A percentile compares a stretch with the other conserved stretches of the same genome.
These are phyloP conservation scores for Lodderomyces orthopsilosis DNA, from an alignment of 1,139 yeast genomes.

Conservation along the genomic window DNA sequence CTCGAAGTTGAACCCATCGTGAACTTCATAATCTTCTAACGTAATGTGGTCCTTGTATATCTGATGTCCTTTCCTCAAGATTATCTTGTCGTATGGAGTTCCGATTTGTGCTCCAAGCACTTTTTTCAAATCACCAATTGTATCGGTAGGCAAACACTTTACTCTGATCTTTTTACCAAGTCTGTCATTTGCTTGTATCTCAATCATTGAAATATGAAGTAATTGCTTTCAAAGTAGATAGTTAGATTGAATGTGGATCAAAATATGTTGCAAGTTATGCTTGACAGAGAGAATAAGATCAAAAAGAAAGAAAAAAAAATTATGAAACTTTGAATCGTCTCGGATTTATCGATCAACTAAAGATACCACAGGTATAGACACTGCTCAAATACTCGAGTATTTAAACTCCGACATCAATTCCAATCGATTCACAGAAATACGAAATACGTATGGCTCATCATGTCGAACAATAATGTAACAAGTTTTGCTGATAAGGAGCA, in stretches of 20 bases:
- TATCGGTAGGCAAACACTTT: constrained; percentile 80
- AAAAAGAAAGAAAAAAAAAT: not conserved
- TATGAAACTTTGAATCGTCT: not conserved
- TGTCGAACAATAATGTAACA: not conserved
- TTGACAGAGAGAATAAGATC: not conserved
- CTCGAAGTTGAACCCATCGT: constrained; percentile 85
- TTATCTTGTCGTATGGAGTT: constrained; percentile 60
- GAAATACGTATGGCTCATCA: not conserved
- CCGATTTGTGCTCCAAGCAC: constrained; percentile 82
- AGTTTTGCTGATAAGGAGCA: not conserved
- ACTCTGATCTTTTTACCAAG: constrained; percentile 86
- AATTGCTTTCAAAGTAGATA: too few relatives aligned
- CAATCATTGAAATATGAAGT: constrained; percentile 22
- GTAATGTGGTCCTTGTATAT: constrained; percentile 86
- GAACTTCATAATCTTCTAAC: constrained; percentile 89
- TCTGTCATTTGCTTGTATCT: constrained; percentile 43
- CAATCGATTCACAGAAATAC: not conserved
- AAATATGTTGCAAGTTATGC: too few relatives aligned
- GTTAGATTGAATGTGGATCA: too few relatives aligned
- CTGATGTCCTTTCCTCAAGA: constrained; percentile 74
- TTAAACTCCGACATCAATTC: too few relatives aligned
- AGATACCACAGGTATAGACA: too few relatives aligned
- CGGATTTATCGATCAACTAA: too few relatives aligned
- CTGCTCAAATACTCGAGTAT: too few relatives aligned
- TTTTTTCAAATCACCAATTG: constrained; percentile 90